Base-by-base conservation (phyloP, 495 filamentous ascomycete species). In the Xylaria cubensis region DNA sequence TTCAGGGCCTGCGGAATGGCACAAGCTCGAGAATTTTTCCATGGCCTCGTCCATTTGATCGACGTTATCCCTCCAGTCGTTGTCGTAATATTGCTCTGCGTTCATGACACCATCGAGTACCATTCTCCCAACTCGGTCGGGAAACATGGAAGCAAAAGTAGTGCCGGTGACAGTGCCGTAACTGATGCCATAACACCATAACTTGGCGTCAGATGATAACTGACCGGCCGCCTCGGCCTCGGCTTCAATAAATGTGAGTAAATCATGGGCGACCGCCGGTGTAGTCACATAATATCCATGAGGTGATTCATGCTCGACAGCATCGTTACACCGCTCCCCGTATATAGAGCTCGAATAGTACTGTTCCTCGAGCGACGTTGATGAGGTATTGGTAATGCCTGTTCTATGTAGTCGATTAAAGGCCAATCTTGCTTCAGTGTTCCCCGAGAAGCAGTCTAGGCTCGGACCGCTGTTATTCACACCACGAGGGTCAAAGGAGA, bases 151-250 rank as follows among this genome's bases (percentile, higher is more conserved):
- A 8, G 81, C 81, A 56, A 82, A 80, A 42, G 76, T 91, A 65
- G 83, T 76, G 9, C 89, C 89, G 0, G 90, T 78, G 12, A 88
- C 64, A 21, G 88, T 88, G 8, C 89, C 89, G 76, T 91, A 91
- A 3, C 86, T 88, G 17, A 87, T 81, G 5, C 88, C 88, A 84
- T 88, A 89, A 69, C 84, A 88, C 34, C 85, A 76, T 1, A 89
- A 56, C 53, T 65, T 70, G 6, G 72, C 72, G 5, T 70, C 67
- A 24, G 74, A 65, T 46, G 58, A 59, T 64, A 50, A 26, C 36
- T 75, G 50, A 26, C 74, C 71, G 39, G 50, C 34, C 42, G 42
- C 50, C 48, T 73, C 74, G 13, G 74, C 74, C 67, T 73, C 74
- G 17, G 74, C 74, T 58, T 75, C 74, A 9, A 73, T 65, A 34